A percentile compares a stretch with the other conserved stretches of the same genome.
Evolutionary conservation across 495 filamentous ascomycete species (phyloP).

Genomic region (Neurospora sp.): DNA sequence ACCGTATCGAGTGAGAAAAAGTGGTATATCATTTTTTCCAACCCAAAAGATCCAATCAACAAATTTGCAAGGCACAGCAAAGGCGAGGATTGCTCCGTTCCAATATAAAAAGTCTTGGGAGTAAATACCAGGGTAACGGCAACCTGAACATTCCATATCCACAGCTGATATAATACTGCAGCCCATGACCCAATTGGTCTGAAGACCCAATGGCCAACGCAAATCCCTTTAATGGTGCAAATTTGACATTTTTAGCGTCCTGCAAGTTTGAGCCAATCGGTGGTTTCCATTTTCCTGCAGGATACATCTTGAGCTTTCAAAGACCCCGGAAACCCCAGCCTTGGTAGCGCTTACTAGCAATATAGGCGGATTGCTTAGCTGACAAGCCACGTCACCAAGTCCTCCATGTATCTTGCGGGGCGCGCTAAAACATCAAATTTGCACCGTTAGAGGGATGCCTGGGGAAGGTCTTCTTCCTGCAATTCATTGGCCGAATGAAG

Average conservation of each 20-base stretch:
- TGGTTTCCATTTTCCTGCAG: no score
- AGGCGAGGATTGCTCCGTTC: background rate
- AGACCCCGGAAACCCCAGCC: no score
- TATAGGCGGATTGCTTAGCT: no score
- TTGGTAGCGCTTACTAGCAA: no score
- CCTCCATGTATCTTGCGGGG: no score
- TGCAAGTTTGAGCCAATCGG: no score
- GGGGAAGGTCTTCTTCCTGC: background rate
- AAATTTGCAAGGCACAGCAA: background rate
- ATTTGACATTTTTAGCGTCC: no score
- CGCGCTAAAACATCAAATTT: no score
- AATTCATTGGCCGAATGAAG: background rate
- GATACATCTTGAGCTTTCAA: no score
- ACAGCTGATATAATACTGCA: background rate
- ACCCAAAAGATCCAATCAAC: background rate
- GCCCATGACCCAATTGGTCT: background rate
- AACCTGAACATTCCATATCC: background rate
- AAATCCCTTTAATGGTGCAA: background rate
- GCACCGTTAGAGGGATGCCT: background rate
- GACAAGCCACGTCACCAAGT: no score
- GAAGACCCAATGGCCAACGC: background rate
- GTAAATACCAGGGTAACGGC: background rate
- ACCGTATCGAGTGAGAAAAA: no score
- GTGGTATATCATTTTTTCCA: background rate
- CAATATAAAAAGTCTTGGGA: background rate